Conservation (phyloP, 2,329 filamentous ascomycete species). For the Rhynchosporium secalis region DNA sequence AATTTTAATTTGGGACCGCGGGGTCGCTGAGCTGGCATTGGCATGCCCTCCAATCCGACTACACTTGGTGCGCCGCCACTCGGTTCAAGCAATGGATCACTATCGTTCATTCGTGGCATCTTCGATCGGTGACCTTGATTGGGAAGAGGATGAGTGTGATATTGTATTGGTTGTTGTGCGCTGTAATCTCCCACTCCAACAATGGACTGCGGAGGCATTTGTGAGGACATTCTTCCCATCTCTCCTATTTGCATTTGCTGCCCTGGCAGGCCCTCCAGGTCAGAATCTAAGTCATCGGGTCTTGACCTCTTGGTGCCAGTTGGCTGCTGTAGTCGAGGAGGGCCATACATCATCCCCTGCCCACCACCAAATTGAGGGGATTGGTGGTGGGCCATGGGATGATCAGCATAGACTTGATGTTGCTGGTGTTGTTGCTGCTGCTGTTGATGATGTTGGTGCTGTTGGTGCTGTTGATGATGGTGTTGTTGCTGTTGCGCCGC, state of each 20-base stretch:
- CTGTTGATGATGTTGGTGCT: conserved; percentile 47
- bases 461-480: conserved; percentile 43
- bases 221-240: conserved; percentile 50
- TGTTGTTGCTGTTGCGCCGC: conserved; percentile 56
- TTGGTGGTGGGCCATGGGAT: conserved; percentile 54
- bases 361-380: conserved; percentile 49
- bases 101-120: conserved; percentile 61
- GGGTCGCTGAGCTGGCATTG: conserved; percentile 74
- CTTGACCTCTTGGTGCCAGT: conserved; percentile 51
- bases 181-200: conserved; percentile 40
- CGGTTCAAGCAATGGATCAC: conserved; percentile 46
- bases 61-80: conserved; percentile 69
- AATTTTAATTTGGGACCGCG: conserved; percentile 92
- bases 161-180: conserved; percentile 42
- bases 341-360: conserved; percentile 53
- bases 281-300: conserved; percentile 55
- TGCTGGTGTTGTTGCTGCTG: conserved; percentile 50
- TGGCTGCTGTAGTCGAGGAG: conserved; percentile 37
- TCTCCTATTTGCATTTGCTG: conserved; percentile 40
- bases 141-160: conserved; percentile 78
- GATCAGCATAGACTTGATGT: conserved; percentile 56
- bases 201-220: conserved; percentile 57
- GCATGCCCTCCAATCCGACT: conserved; percentile 86
- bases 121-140: conserved; percentile 70
- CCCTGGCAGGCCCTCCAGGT: conserved; percentile 49